phyloP scores from a whole-genome alignment of 2,329 filamentous ascomycete species.

The Beauveria varroae region DNA sequence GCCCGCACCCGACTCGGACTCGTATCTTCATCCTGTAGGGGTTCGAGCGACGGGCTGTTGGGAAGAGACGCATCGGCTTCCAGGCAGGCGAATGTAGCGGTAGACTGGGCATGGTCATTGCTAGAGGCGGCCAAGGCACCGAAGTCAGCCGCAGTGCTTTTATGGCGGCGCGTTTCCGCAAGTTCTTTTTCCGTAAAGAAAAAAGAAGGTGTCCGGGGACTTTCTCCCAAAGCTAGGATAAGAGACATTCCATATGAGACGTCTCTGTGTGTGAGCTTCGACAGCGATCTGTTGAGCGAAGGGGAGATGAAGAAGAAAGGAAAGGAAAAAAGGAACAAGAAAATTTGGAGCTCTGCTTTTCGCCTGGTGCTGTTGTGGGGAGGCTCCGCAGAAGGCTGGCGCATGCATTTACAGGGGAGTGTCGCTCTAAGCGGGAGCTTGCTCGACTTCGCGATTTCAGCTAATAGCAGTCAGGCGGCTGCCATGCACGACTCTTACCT shows the following conservation, averaged over 20 bases:
- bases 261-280: constrained; percentile 94
- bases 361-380: constrained; percentile 3
- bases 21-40: constrained; percentile 78
- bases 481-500: constrained; percentile 14
- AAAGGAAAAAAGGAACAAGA: constrained; percentile 13
- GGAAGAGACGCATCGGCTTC: constrained; percentile 9
- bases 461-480: constrained; percentile 10
- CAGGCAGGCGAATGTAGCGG: constrained; percentile 34
- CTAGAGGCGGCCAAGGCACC: constrained; percentile 47
- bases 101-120: constrained; percentile 29
- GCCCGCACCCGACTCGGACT: constrained; percentile 50
- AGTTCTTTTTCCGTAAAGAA: constrained; percentile 32
- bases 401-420: constrained; percentile 14
- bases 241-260: constrained; percentile 11
- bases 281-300: constrained; percentile 99
- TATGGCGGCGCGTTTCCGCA: constrained; percentile 99
- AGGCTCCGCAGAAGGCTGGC: constrained; percentile 11
- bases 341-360: constrained; percentile 12
- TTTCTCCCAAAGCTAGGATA: constrained; percentile 93
- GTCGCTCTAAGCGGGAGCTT: constrained; percentile 13
- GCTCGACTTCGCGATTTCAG: constrained; percentile 3
- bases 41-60: constrained; percentile 28
- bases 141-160: constrained; percentile 92
- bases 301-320: constrained; percentile 49
- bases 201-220: constrained; percentile 83